These are phyloP conservation scores for Gossypium thurberi DNA, from an alignment of 345 rosid species.

Conservation along the genomic window DNA sequence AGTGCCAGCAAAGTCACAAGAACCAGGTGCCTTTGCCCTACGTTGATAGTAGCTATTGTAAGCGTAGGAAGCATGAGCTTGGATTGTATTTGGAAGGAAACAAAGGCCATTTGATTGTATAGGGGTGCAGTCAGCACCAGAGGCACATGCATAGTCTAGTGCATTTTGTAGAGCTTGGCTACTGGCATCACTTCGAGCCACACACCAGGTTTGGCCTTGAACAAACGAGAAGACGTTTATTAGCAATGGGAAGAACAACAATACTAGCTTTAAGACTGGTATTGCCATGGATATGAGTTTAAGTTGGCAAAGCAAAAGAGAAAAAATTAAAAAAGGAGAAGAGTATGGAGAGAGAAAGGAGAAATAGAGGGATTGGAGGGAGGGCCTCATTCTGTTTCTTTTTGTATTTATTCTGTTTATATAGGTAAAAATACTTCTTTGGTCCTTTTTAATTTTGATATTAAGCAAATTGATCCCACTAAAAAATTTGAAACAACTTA, in stretches of 20 bases:
- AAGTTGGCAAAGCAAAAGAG: conserved; percentile 17
- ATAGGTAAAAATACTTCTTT: neutral
- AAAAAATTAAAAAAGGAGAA: conserved; percentile 13
- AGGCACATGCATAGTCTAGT: conserved; percentile 57
- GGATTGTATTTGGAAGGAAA: conserved; percentile 58
- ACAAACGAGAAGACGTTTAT: neutral
- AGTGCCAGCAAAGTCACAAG: conserved; percentile 75
- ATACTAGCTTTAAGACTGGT: neutral
- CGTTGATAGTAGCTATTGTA: conserved; percentile 70
- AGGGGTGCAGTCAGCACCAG: conserved; percentile 68
- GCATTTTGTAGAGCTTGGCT: conserved; percentile 51
- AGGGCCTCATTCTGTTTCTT: conserved; percentile 16
- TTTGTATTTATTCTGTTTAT: conserved; percentile 5
- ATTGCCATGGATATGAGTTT: conserved; percentile 21
- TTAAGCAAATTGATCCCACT: neutral
- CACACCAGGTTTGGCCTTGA: conserved; percentile 48
- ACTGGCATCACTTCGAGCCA: conserved; percentile 59
- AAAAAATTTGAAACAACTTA: too few species aligned
- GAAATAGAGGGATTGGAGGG: conserved; percentile 15
- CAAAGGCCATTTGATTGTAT: conserved; percentile 47
- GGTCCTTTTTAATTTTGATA: fast-evolving
- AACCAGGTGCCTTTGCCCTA: conserved; percentile 60
- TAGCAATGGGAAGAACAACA: neutral
- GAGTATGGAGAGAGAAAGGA: conserved; percentile 10
- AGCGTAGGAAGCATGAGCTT: conserved; percentile 74